These are phyloP conservation scores for Boletus pseudopeckii DNA, from an alignment of 768 basidiomycete genomes.

Conservation along the genomic window DNA sequence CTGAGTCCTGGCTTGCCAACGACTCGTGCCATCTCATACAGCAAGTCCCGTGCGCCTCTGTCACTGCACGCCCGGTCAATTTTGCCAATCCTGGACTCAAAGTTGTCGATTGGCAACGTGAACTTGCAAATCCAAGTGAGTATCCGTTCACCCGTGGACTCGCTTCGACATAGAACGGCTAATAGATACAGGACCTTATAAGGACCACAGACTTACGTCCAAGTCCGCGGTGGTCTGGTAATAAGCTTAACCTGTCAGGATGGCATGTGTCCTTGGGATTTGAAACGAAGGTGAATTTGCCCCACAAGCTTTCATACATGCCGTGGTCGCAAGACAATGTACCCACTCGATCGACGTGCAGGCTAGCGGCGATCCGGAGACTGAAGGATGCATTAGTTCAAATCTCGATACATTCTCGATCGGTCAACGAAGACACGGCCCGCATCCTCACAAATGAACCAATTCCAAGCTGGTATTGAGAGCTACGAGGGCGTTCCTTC, in stretches of 20 bases:
- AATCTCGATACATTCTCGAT: constrained; percentile 26
- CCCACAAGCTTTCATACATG: constrained; percentile 13
- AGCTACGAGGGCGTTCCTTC: neutral
- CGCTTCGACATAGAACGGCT: constrained; percentile 8
- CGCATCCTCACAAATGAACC: constrained; percentile 15
- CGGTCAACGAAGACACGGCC: constrained; percentile 9
- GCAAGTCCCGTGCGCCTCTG: neutral
- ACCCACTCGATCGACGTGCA: neutral
- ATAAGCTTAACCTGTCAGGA: constrained; percentile 5
- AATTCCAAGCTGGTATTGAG: neutral
- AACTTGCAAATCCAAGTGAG: neutral
- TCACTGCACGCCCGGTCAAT: neutral
- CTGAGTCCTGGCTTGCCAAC: neutral
- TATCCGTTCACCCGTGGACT: constrained; percentile 1
- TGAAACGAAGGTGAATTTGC: constrained; percentile 3
- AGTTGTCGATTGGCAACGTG: neutral
- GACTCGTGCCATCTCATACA: neutral
- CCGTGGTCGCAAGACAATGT: constrained; percentile 8
- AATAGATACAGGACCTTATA: constrained; percentile 9
- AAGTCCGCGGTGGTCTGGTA: constrained; percentile 20
- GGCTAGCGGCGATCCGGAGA: constrained; percentile 12
- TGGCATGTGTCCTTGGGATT: constrained; percentile 1
- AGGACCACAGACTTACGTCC: constrained; percentile 9
- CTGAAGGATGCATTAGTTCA: constrained; percentile 3
- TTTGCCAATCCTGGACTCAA: neutral